These are phyloP conservation scores for Cenchrus americanus DNA, from an alignment of 176 grass and related monocot genomes.

Conservation along the genomic window DNA sequence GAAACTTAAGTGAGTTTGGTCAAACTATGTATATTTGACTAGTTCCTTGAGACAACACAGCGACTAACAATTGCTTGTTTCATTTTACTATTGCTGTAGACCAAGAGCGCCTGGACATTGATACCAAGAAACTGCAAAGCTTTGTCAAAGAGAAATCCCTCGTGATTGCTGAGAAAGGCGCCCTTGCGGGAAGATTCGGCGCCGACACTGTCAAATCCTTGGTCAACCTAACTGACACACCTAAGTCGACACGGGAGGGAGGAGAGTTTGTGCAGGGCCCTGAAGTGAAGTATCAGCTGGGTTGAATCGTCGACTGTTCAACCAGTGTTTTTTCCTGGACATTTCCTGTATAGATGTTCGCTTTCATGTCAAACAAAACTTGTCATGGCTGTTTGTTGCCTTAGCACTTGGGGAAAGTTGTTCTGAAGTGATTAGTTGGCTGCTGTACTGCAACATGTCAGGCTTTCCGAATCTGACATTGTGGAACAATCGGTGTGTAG, in stretches of 20 bases:
- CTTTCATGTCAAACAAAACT: background rate
- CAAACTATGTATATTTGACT: background rate
- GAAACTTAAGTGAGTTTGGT: background rate
- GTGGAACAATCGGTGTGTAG: background rate
- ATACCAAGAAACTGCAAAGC: slow-evolving; percentile 86
- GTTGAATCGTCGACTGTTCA: background rate
- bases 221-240: slow-evolving; percentile 62
- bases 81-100: slow-evolving; percentile 50
- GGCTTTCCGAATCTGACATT: slow-evolving; percentile 8
- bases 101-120: slow-evolving; percentile 71
- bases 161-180: slow-evolving; percentile 85
- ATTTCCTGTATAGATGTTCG: background rate
- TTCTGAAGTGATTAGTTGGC: background rate
- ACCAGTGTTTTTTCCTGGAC: background rate
- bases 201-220: slow-evolving; percentile 66
- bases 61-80: background rate
- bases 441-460: background rate
- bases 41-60: background rate
- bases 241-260: slow-evolving; percentile 40
- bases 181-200: slow-evolving; percentile 65
- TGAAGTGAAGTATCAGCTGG: slow-evolving; percentile 24
- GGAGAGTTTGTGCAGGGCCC: background rate
- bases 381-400: background rate
- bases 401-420: background rate
- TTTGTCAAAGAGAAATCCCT: slow-evolving; percentile 87